phyloP scores from a whole-genome alignment of 768 basidiomycete genomes.

The Suillus plorans region DNA sequence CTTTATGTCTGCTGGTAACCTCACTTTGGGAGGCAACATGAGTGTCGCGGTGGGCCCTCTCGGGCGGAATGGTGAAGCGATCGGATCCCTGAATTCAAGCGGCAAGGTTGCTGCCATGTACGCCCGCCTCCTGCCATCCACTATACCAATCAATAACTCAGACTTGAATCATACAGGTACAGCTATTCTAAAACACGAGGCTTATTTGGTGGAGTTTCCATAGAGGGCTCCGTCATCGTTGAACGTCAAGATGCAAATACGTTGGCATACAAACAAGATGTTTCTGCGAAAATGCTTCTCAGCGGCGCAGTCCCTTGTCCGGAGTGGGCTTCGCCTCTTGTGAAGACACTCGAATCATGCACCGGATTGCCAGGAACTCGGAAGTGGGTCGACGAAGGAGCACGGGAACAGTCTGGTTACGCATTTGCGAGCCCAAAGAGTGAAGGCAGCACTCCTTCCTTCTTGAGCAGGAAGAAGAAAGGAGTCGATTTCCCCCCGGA shows the following conservation, averaged over 20 bases:
- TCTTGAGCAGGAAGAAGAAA: conserved; percentile 47
- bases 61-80: conserved; percentile 91
- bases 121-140: conserved; percentile 12
- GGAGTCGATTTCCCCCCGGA: conserved; percentile 56
- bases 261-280: conserved; percentile 72
- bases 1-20: conserved; percentile 93
- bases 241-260: conserved; percentile 93
- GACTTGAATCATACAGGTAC: conserved; percentile 51
- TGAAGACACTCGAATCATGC: conserved; percentile 70
- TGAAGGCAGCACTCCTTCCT: conserved; percentile 27
- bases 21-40: conserved; percentile 89
- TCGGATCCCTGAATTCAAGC: conserved; percentile 75
- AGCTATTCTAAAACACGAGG: conserved; percentile 92
- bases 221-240: conserved; percentile 88
- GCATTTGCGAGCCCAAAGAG: conserved; percentile 51
- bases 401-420: conserved; percentile 44
- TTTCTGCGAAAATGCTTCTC: conserved; percentile 78
- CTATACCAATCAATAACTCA: conserved; percentile 8
- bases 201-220: conserved; percentile 87
- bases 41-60: conserved; percentile 89
- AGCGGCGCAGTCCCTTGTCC: conserved; percentile 75
- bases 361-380: conserved; percentile 68
- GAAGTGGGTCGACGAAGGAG: conserved; percentile 63
- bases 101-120: conserved; percentile 93
- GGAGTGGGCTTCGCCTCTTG: conserved; percentile 73